phyloP scores from a whole-genome alignment of 768 basidiomycete genomes.

The Termitomyces sp. region DNA sequence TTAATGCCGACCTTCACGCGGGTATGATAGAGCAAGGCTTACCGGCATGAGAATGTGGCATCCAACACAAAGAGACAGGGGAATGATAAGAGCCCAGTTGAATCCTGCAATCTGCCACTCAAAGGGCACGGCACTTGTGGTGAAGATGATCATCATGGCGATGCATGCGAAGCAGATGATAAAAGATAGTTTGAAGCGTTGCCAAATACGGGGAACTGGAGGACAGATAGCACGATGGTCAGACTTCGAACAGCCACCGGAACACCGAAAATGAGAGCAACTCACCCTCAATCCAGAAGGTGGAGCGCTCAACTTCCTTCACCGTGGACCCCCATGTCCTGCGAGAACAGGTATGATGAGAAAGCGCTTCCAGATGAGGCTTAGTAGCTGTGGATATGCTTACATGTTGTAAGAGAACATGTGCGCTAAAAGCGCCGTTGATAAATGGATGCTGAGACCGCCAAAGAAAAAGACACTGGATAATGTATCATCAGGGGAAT shows the following conservation, averaged over 20 bases:
- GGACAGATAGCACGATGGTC: background rate
- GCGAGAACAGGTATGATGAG: background rate
- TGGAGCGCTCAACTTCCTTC: conserved; percentile 83
- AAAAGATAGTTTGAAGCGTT: conserved; percentile 74
- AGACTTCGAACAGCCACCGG: background rate
- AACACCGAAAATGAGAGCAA: background rate
- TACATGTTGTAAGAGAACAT: conserved; percentile 60
- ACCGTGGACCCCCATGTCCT: conserved; percentile 55
- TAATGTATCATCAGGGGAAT: background rate
- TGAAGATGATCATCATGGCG: conserved; percentile 58
- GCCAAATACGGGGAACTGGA: conserved; percentile 70
- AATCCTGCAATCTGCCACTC: conserved; percentile 63
- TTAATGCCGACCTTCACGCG: background rate
- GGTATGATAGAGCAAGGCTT: conserved; percentile 18
- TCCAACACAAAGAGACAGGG: conserved; percentile 62
- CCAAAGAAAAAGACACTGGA: conserved; percentile 71
- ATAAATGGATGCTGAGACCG: conserved; percentile 68
- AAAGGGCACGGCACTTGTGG: conserved; percentile 46
- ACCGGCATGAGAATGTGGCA: conserved; percentile 72
- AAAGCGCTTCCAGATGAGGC: background rate
- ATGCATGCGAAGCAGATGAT: conserved; percentile 54
- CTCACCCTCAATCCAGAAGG: conserved; percentile 77
- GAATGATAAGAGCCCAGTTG: conserved; percentile 71
- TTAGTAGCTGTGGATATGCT: conserved; percentile 11
- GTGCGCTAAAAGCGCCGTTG: conserved; percentile 61